Evolutionary conservation across 1,284 basidiomycete genomes (phyloP).

Genomic region (Ganoderma leucocontextum): DNA sequence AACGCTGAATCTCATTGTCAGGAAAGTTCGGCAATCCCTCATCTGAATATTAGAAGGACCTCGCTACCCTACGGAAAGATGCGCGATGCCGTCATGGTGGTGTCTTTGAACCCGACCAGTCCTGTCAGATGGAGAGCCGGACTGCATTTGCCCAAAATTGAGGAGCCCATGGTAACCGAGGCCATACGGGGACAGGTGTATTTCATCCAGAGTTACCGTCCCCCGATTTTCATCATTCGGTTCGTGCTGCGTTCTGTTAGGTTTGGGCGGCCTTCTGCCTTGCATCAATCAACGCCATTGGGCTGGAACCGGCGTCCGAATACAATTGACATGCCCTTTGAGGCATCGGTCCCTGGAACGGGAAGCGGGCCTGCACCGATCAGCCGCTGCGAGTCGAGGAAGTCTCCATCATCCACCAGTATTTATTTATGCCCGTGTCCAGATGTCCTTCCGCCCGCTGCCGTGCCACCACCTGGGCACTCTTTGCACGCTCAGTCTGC

Average conservation of each 20-base stretch:
- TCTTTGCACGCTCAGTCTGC: conserved; percentile 19
- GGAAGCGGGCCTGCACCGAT: conserved; percentile 32
- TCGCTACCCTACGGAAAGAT: too few relatives aligned
- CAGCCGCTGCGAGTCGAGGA: conserved; percentile 16
- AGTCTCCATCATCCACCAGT: conserved; percentile 18
- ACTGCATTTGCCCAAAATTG: too few relatives aligned
- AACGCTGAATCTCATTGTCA: too few relatives aligned
- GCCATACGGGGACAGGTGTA: too few relatives aligned
- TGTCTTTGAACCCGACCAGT: too few relatives aligned
- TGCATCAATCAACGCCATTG: conserved; percentile 27
- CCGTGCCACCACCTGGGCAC: conserved; percentile 25
- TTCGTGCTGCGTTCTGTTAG: conserved; percentile 29
- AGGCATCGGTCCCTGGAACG: conserved; percentile 29
- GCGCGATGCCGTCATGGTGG: too few relatives aligned
- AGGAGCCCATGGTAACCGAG: too few relatives aligned
- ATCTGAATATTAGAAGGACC: too few relatives aligned
- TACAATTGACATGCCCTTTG: conserved; percentile 31
- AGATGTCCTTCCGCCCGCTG: conserved; percentile 30
- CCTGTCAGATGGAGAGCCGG: too few relatives aligned
- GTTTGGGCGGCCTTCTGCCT: conserved; percentile 30
- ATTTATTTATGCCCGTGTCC: conserved; percentile 32
- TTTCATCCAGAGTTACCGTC: conserved; percentile 39
- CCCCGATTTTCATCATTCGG: conserved; percentile 34
- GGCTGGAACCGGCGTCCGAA: conserved; percentile 26
- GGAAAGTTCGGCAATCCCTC: too few relatives aligned